These are phyloP conservation scores for Rheum nobile DNA, from an alignment of 148 eudicot genomes.

Conservation along the genomic window DNA sequence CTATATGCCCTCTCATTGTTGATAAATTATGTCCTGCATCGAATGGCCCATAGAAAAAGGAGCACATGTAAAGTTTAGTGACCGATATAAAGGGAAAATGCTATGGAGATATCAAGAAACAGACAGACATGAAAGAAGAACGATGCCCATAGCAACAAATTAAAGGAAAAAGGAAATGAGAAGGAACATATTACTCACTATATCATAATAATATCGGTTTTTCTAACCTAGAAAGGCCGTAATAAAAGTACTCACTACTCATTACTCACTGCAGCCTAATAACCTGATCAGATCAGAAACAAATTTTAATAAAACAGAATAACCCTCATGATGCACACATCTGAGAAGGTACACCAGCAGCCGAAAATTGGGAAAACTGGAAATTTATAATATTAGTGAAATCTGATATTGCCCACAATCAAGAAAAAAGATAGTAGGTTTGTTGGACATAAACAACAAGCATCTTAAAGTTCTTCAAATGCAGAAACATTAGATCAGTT, in stretches of 20 bases:
- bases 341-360: too few relatives aligned
- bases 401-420: too few relatives aligned
- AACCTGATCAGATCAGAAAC: not conserved
- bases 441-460: too few relatives aligned
- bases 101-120: too few relatives aligned
- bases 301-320: not conserved
- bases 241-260: too few relatives aligned
- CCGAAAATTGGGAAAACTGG: too few relatives aligned
- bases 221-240: too few relatives aligned
- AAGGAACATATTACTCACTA: not conserved
- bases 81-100: not conserved
- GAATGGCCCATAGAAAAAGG: not conserved
- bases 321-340: too few relatives aligned
- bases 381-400: too few relatives aligned
- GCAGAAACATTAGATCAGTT: not conserved
- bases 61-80: not conserved
- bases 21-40: constrained; percentile 63
- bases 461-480: too few relatives aligned
- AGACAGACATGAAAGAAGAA: not conserved
- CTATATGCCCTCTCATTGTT: constrained; percentile 54
- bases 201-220: too few relatives aligned
- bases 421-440: too few relatives aligned
- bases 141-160: not conserved
- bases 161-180: not conserved
- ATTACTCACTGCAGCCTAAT: not conserved